phyloP scores from a whole-genome alignment of 345 rosid genomes.

The Cardiospermum halicacabum region DNA sequence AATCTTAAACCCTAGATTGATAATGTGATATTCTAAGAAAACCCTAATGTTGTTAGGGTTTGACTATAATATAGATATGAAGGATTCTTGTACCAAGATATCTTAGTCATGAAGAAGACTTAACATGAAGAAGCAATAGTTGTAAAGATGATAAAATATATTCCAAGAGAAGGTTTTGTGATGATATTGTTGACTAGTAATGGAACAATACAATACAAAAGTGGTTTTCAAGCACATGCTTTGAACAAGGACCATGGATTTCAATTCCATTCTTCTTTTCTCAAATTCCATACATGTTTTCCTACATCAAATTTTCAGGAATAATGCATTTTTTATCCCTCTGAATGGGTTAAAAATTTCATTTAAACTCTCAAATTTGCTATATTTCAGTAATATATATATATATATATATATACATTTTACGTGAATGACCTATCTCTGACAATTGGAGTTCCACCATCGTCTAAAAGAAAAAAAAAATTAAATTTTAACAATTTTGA shows the following conservation, averaged over 20 bases:
- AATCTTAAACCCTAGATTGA: background rate
- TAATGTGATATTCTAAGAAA: background rate
- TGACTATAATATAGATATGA: background rate
- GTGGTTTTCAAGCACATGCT: background rate
- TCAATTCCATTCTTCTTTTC: no score
- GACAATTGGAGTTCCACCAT: no score
- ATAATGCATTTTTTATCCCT: no score
- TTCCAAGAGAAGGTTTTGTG: background rate
- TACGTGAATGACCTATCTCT: no score
- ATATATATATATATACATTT: no score
- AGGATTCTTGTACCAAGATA: background rate
- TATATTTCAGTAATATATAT: no score
- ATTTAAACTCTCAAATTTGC: no score
- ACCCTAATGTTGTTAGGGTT: background rate
- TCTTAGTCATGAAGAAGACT: slow-evolving; percentile 9
- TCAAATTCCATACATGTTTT: background rate
- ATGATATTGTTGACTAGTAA: background rate
- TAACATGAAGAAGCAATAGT: slow-evolving; percentile 14
- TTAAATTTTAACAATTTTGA: no score
- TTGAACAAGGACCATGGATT: slow-evolving; percentile 5
- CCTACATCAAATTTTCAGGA: no score
- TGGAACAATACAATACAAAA: background rate
- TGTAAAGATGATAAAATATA: background rate
- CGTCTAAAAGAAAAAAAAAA: no score
- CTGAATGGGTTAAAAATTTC: no score